Percentiles rank a stretch among this genome's conserved stretches.
phyloP scores from a whole-genome alignment of 2,329 filamentous ascomycete genomes.

The Ilyonectria robusta region DNA sequence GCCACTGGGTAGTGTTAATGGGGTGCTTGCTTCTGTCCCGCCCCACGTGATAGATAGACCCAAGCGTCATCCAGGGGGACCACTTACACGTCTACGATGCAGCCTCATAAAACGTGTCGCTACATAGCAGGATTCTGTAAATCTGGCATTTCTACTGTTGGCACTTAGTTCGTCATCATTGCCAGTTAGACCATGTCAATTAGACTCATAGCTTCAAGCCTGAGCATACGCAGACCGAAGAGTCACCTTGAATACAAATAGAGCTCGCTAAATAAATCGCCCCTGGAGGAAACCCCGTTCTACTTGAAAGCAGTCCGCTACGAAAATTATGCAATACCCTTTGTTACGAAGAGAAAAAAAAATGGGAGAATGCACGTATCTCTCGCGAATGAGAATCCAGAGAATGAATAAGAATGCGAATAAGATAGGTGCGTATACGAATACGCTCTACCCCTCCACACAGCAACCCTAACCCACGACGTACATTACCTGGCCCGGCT shows the following conservation, averaged over 20 bases:
- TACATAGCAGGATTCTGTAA: neutral
- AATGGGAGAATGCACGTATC: neutral
- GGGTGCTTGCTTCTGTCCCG: constrained; percentile 12
- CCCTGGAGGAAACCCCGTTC: neutral
- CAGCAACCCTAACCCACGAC: constrained; percentile 19
- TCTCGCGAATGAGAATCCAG: constrained; percentile 7
- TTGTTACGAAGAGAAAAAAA: neutral
- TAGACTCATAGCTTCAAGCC: neutral
- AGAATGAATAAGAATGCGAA: constrained; percentile 28
- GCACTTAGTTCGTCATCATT: neutral
- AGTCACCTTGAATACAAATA: neutral
- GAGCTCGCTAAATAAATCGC: neutral
- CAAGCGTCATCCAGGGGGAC: neutral
- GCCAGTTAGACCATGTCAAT: neutral
- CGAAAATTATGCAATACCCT: neutral
- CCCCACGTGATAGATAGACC: constrained; percentile 21
- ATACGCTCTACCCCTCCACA: constrained; percentile 11
- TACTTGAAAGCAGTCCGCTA: neutral
- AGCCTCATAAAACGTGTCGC: neutral
- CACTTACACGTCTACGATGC: constrained; percentile 7
- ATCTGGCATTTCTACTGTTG: neutral
- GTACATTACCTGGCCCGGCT: constrained; percentile 5
- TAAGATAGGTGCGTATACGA: constrained; percentile 22
- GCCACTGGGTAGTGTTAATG: no score
- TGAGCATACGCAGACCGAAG: neutral